Percentiles rank a stretch among this genome's conserved stretches.
These are phyloP conservation scores for Ogataea ganodermae DNA, from an alignment of 805 yeast genomes.

Conservation along the genomic window DNA sequence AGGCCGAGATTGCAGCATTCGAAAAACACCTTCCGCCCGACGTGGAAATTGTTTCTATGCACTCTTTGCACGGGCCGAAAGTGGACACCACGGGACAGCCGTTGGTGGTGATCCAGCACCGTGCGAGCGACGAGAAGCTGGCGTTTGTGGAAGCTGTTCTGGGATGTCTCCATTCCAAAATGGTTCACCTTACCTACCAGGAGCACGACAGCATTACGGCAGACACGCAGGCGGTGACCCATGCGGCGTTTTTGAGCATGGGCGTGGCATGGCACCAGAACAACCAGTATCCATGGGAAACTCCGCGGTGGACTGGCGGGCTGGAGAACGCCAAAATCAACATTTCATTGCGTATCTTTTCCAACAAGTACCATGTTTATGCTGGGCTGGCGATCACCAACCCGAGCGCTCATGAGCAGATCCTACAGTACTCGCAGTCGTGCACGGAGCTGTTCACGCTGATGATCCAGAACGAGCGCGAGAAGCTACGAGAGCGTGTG, in stretches of 20 bases:
- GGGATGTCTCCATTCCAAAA: conserved; percentile 73
- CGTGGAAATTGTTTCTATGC: conserved; percentile 81
- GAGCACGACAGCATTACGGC: conserved; percentile 96
- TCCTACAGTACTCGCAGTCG: conserved; percentile 84
- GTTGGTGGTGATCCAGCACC: conserved; percentile 77
- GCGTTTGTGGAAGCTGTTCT: conserved; percentile 63
- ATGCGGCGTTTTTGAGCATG: conserved; percentile 96
- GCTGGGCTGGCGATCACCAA: conserved; percentile 97
- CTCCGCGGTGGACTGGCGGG: conserved; percentile 87
- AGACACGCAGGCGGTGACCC: conserved; percentile 98
- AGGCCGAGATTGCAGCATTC: conserved; percentile 85
- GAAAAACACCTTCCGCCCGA: conserved; percentile 75
- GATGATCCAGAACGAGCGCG: conserved; percentile 69
- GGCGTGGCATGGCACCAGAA: conserved; percentile 91
- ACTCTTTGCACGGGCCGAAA: conserved; percentile 92
- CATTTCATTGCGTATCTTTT: conserved; percentile 84
- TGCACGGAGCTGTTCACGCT: conserved; percentile 80
- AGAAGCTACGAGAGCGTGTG: conserved; percentile 60
- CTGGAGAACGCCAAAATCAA: conserved; percentile 94
- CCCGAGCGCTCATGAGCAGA: conserved; percentile 90
- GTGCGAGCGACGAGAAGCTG: conserved; percentile 58
- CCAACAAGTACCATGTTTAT: conserved; percentile 97
- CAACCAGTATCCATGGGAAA: conserved; percentile 89
- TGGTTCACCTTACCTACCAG: conserved; percentile 75
- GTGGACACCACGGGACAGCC: conserved; percentile 93